Base-by-base conservation (phyloP, 805 yeast genomes). In the Kodamaea kaohsiungensis region DNA sequence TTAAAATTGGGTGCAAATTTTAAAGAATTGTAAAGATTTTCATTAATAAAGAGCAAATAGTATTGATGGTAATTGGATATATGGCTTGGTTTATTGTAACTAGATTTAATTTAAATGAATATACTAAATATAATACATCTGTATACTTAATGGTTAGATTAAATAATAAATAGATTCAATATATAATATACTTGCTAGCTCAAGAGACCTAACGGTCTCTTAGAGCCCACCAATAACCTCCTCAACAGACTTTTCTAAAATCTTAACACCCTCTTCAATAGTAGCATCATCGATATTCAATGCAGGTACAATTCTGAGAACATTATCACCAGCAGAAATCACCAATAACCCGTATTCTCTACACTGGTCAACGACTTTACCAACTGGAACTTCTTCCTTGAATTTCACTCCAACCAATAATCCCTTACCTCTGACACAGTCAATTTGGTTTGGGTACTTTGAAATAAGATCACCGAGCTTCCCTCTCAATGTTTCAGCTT, bases 311-410 rank as follows among this genome's bases (percentile, higher is more conserved):
- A 95, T 78, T 72, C 99, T 84, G 52, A 95, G 75, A 8, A 95
- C 93, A 68, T 91, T 91, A 61, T 88, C 87, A 46, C 98, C 99
- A 6, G 97, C 97, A 17, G 96, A 88, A 53, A 95, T 89, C 19
- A 91, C 83, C 55, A 95, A 75, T 59, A 95, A 75, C 2, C 98
- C 98, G 56, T 84, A 73, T 53, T 89, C 88, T 65, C 93, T 80
- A 43, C 96, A 91, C 55, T 80, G 80, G 22, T 73, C 75, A 19
- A 91, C 84, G n/a, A 93, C 73, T 12, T 76, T 71, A 16, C 78
- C 63, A 49, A 96, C 93, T 55, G 87, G 84, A 47, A 81, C 77
- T 15, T 72, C 72, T 0, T 60, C 63, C 40, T 67, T 65, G 60
- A 93, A 85, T 72, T 93, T 91, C 53, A 91, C 70, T 43, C 99